phyloP scores from a whole-genome alignment of 1,284 basidiomycete genomes.

The Leccinum pachyderme region DNA sequence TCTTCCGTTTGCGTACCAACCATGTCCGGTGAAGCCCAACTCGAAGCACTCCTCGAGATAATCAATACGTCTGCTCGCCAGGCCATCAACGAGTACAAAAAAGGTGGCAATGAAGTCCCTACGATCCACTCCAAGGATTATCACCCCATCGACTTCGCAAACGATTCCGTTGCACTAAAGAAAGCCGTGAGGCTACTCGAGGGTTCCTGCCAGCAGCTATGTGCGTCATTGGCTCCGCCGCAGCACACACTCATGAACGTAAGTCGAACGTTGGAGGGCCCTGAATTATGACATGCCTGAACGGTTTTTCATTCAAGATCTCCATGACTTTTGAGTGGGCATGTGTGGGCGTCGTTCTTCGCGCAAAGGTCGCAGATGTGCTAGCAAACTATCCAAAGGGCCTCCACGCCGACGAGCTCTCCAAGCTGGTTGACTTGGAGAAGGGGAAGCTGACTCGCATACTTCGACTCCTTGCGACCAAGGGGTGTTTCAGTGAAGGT shows the following conservation, averaged over 20 bases:
- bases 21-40: conserved; percentile 28
- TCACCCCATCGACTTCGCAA: conserved; percentile 27
- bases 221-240: conserved; percentile 29
- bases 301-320: conserved; percentile 8
- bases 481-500: conserved; percentile 36
- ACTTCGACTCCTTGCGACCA: conserved; percentile 34
- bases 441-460: conserved; percentile 30
- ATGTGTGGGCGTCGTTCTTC: conserved; percentile 23
- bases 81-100: conserved; percentile 31
- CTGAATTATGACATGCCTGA: not conserved
- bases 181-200: conserved; percentile 32
- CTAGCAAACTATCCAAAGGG: conserved; percentile 27
- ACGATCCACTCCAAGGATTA: conserved; percentile 21
- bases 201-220: conserved; percentile 30
- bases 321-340: conserved; percentile 28
- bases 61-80: conserved; percentile 20
- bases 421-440: conserved; percentile 25
- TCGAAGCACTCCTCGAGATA: conserved; percentile 4
- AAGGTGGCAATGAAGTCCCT: conserved; percentile 20
- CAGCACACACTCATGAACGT: conserved; percentile 24
- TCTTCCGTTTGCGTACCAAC: not conserved
- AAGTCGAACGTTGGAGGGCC: not conserved
- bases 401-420: conserved; percentile 24
- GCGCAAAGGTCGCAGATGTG: conserved; percentile 26
- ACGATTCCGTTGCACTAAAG: conserved; percentile 22